A percentile compares a stretch with the other conserved stretches of the same genome.
Conservation (phyloP, 2,329 filamentous ascomycete genomes). For the Botryotinia narcissicola region DNA sequence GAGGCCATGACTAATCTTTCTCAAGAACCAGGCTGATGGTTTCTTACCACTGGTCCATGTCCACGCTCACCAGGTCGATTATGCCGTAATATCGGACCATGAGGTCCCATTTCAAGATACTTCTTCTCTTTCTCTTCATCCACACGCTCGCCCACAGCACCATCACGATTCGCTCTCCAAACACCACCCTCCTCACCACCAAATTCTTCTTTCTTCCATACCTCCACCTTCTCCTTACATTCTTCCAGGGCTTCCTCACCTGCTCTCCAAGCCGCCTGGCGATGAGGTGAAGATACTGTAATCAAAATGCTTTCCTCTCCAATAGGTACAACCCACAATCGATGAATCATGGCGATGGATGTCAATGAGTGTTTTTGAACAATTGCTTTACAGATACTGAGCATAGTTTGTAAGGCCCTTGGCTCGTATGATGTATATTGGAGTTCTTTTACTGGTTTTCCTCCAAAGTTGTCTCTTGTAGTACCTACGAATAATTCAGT, state of each 20-base stretch:
- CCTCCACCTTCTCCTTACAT: slow-evolving; percentile 84
- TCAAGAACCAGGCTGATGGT: slow-evolving; percentile 8
- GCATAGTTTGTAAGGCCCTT: slow-evolving; percentile 67
- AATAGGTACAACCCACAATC: slow-evolving; percentile 80
- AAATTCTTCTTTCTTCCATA: slow-evolving; percentile 95
- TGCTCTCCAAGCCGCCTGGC: slow-evolving; percentile 80
- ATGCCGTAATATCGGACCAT: slow-evolving; percentile 30
- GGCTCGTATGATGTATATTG: slow-evolving; percentile 73
- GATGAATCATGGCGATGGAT: slow-evolving; percentile 77
- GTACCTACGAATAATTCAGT: slow-evolving; percentile 53
- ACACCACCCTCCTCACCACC: slow-evolving; percentile 68
- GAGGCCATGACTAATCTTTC: background rate
- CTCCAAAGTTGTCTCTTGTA: slow-evolving; percentile 71
- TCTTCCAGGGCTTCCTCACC: slow-evolving; percentile 86
- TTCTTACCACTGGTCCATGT: slow-evolving; percentile 34
- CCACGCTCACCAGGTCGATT: slow-evolving; percentile 31
- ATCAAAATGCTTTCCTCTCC: slow-evolving; percentile 93
- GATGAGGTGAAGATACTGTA: slow-evolving; percentile 78
- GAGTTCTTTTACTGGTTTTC: slow-evolving; percentile 70
- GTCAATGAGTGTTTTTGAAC: slow-evolving; percentile 61
- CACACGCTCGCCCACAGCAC: slow-evolving; percentile 41
- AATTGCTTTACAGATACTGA: slow-evolving; percentile 59
- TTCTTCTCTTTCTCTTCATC: slow-evolving; percentile 20
- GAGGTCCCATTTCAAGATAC: slow-evolving; percentile 23
- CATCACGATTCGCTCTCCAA: slow-evolving; percentile 87